Base-by-base conservation (phyloP, 441 rosid genomes). In the Erodium moschatum region DNA sequence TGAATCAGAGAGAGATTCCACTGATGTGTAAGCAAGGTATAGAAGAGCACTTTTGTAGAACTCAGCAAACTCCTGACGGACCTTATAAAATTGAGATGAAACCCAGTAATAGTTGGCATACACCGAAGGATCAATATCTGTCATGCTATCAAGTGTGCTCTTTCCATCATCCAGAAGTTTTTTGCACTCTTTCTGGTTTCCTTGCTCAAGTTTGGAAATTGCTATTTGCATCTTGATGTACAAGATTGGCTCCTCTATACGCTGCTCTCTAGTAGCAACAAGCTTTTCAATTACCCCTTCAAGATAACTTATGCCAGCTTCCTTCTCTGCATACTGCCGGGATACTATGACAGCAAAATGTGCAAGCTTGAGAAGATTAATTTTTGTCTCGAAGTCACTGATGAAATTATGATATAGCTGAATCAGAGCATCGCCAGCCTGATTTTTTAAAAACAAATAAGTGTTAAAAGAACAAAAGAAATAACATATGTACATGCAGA, bases 61-160 rank as follows among this genome's bases (percentile, higher is more conserved):
- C 74, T 89, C 96, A 2, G 98, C 88, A 78, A 91, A 94, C 67
- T 94, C 98, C 74, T 89, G 92, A 54, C 84, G 85, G 66, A 67
- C 78, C 61, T 94, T 94, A 74, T 88, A 85, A 73, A 75, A 91
- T 73, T 91, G 97, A 69, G 93, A 91, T 56, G 98, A 86, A 67
- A 94, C 91, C 97, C 98, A 94, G 75, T 80, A 89, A 70, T 83
- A 89, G 83, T 79, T 91, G 40, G 96, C 93, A 76, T 94, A 84
- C 1, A 94, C 98, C n/a, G 98, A 88, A 8, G 98, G 97, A 84
- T 94, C 98, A 29, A 94, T 94, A 71, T 94, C 97, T 6, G 97
- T 94, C 98, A 94, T 91, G 68, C 92, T 86, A 81, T 89, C 97
- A 21, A 89, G 82, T 44, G 87, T 85, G 70, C 78, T 84, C 79